Percentiles rank a stretch among this genome's conserved stretches.
Conservation (phyloP, 2,329 filamentous ascomycete species). For the Zelopaecilomyces penicillatus region DNA sequence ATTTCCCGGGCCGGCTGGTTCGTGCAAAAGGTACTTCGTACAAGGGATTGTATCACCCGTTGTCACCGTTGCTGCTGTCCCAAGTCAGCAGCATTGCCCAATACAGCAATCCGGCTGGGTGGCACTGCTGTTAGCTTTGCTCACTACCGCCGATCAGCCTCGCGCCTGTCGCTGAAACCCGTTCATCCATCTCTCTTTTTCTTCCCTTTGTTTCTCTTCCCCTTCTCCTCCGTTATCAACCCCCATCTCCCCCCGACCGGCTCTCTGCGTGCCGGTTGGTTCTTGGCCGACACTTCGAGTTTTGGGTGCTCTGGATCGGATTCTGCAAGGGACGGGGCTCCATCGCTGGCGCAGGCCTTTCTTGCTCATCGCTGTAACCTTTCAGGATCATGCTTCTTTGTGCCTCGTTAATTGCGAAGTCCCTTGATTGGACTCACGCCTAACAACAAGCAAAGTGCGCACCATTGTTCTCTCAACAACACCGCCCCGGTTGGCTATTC, state of each 20-base stretch:
- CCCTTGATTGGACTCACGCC: constrained; percentile 16
- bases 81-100: neutral
- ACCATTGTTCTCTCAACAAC: neutral
- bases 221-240: neutral
- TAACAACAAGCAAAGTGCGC: constrained; percentile 7
- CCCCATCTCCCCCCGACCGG: neutral
- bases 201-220: neutral
- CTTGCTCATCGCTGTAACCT: too few relatives aligned
- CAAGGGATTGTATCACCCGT: too few relatives aligned
- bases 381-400: constrained; percentile 14
- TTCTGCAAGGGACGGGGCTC: too few relatives aligned
- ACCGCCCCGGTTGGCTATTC: too few relatives aligned
- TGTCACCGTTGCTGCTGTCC: neutral
- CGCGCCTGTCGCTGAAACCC: neutral
- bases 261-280: too few relatives aligned
- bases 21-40: too few relatives aligned
- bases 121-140: neutral
- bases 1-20: too few relatives aligned
- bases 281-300: too few relatives aligned
- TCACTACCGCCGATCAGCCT: neutral
- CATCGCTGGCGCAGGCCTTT: too few relatives aligned
- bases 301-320: too few relatives aligned
- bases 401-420: constrained; percentile 12
- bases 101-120: neutral
- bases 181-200: neutral